A percentile compares a stretch with the other conserved stretches of the same genome.
phyloP scores from a whole-genome alignment of 2,329 filamentous ascomycete genomes.

The Trichophaea hybrida region DNA sequence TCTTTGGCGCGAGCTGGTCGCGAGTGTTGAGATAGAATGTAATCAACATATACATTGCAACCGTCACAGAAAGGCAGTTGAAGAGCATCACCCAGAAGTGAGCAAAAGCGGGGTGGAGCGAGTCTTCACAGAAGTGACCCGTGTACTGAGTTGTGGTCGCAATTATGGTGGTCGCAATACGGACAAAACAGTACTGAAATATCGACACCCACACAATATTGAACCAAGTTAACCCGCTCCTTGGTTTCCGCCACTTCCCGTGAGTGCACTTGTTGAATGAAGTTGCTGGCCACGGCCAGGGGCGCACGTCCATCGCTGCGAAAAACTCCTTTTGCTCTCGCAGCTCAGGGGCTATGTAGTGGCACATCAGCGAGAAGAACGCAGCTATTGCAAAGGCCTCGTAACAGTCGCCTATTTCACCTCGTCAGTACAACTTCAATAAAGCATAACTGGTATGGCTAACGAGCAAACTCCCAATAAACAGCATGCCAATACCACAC shows the following conservation, averaged over 20 bases:
- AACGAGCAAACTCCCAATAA: conserved; percentile 63
- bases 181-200: conserved; percentile 75
- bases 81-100: conserved; percentile 70
- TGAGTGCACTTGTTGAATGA: conserved; percentile 52
- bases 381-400: conserved; percentile 78
- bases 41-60: conserved; percentile 80
- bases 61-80: conserved; percentile 55
- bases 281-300: conserved; percentile 61
- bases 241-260: conserved; percentile 43
- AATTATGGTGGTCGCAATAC: conserved; percentile 64
- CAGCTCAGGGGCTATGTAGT: conserved; percentile 62
- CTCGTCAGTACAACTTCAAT: conserved; percentile 37
- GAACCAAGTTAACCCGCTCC: conserved; percentile 77
- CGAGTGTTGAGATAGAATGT: conserved; percentile 74
- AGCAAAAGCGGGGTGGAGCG: conserved; percentile 61
- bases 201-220: conserved; percentile 72
- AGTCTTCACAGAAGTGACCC: conserved; percentile 59
- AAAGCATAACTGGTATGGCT: conserved; percentile 80
- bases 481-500: conserved; percentile 62
- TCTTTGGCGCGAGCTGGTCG: conserved; percentile 51
- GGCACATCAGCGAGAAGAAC: conserved; percentile 71
- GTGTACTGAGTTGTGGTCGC: conserved; percentile 58
- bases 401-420: conserved; percentile 49
- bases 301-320: conserved; percentile 48
- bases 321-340: conserved; percentile 76